Conservation (phyloP, 371 early-diverging fungal genomes). For the Syncephalastrum racemosum region DNA sequence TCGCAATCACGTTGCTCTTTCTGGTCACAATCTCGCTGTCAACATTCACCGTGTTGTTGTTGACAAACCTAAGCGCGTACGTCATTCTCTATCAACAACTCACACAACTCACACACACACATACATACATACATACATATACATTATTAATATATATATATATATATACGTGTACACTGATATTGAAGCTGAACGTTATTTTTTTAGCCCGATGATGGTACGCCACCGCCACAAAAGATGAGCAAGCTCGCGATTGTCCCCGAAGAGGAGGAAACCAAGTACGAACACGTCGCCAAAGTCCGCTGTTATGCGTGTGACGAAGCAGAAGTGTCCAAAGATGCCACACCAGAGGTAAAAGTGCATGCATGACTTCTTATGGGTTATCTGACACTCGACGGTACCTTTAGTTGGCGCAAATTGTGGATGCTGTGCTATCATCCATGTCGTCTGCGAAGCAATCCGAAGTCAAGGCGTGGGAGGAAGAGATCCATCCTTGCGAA, state of each 20-base stretch:
- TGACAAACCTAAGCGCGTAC: constrained; percentile 38
- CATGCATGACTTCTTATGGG: no score
- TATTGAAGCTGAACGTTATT: no score
- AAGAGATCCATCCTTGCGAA: constrained; percentile 78
- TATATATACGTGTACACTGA: not conserved
- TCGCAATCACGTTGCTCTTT: constrained; percentile 66
- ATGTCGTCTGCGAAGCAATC: constrained; percentile 82
- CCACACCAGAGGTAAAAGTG: constrained; percentile 29
- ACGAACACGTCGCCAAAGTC: constrained; percentile 66
- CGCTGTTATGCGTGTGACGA: constrained; percentile 73
- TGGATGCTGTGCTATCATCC: constrained; percentile 71
- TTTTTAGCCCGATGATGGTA: constrained; percentile 27
- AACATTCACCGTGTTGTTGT: constrained; percentile 76
- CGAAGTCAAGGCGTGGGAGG: constrained; percentile 93
- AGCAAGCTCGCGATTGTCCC: constrained; percentile 86
- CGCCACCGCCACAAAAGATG: constrained; percentile 80
- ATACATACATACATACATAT: constrained; percentile 3
- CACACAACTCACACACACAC: no score
- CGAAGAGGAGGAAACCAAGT: constrained; percentile 68
- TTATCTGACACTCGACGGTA: not conserved
- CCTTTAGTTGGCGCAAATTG: constrained; percentile 54
- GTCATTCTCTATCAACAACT: no score
- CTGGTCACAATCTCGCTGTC: constrained; percentile 76
- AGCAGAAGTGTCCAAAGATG: constrained; percentile 31
- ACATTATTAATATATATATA: not conserved